phyloP scores from a whole-genome alignment of 208 protist genomes.

The Polymyxa betae region DNA sequence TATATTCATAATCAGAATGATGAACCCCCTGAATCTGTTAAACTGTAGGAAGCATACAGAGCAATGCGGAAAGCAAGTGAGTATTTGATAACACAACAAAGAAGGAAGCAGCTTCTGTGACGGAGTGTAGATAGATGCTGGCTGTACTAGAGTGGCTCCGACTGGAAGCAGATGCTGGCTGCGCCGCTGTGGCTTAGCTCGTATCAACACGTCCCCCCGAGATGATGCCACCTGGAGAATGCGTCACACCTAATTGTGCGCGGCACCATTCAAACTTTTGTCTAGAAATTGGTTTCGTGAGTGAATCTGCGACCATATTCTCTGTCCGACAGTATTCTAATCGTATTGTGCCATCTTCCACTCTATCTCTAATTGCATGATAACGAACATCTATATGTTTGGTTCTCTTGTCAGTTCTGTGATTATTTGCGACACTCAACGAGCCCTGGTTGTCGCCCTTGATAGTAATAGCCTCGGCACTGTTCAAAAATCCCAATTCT shows the following conservation, averaged over 20 bases:
- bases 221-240: no score
- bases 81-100: no score
- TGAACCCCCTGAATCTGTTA: no score
- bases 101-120: no score
- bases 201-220: not conserved
- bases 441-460: slow-evolving; percentile 10
- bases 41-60: no score
- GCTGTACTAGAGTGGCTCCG: no score
- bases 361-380: not conserved
- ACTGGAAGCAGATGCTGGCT: no score
- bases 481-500: not conserved
- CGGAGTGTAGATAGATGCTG: no score
- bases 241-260: no score
- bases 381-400: slow-evolving; percentile 12
- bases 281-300: not conserved
- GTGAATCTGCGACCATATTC: not conserved
- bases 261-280: slow-evolving; percentile 12
- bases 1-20: no score
- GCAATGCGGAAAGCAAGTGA: no score
- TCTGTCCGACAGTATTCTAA: not conserved
- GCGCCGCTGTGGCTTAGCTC: no score
- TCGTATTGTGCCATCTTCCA: not conserved
- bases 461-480: not conserved
- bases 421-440: not conserved
- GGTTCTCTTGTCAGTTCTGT: not conserved